A percentile compares a stretch with the other conserved stretches of the same genome.
Evolutionary conservation across 2,329 filamentous ascomycete species (phyloP).

Genomic region (Capronia epimyces): DNA sequence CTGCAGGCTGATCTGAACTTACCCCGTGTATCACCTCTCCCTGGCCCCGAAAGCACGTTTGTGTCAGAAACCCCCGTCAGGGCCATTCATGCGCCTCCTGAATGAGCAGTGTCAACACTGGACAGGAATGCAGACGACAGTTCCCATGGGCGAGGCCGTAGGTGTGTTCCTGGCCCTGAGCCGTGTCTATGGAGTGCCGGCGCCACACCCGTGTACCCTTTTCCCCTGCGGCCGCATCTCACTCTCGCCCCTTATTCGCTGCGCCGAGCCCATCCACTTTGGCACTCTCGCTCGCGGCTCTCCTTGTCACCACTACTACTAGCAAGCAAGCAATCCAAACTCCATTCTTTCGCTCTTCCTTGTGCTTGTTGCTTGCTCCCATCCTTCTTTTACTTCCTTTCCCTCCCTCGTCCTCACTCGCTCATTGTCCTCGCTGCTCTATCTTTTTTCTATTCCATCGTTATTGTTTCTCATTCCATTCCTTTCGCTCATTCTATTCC

Average conservation of each 20-base stretch:
- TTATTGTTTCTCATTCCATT: slow-evolving; percentile 26
- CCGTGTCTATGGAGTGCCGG: neutral
- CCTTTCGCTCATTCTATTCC: slow-evolving; percentile 22
- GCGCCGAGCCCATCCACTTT: neutral
- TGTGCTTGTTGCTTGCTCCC: slow-evolving; percentile 17
- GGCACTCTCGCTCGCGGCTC: neutral
- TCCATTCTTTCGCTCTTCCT: slow-evolving; percentile 9
- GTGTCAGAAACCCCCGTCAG: neutral
- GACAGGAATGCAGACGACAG: neutral
- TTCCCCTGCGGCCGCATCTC: neutral
- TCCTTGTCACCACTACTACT: neutral
- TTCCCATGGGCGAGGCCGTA: neutral
- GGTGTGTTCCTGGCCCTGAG: neutral
- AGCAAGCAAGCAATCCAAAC: slow-evolving; percentile 2
- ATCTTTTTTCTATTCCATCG: slow-evolving; percentile 28
- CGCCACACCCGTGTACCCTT: neutral
- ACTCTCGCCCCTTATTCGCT: neutral
- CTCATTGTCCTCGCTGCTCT: slow-evolving; percentile 21
- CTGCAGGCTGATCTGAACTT: neutral
- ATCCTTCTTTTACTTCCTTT: slow-evolving; percentile 7
- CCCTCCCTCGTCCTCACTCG: slow-evolving; percentile 19
- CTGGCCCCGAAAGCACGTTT: neutral
- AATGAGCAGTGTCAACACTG: too few relatives aligned
- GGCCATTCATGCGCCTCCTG: neutral
- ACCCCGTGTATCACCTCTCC: neutral